Evolutionary conservation across 2,329 filamentous ascomycete species (phyloP).

Genomic region (Arthroderma sp.): DNA sequence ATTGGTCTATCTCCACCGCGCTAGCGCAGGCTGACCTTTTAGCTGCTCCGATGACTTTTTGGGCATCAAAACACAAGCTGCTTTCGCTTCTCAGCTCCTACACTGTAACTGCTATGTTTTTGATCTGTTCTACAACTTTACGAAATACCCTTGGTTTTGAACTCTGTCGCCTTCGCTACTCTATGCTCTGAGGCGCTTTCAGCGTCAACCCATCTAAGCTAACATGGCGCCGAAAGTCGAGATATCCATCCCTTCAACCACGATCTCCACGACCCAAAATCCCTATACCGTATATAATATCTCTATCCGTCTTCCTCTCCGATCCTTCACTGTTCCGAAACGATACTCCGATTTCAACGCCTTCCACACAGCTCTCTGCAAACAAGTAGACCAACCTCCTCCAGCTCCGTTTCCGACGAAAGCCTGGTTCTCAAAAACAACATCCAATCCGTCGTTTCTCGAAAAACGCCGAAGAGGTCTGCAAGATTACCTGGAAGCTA

Average conservation of each 20-base stretch:
- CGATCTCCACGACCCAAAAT: slow-evolving; percentile 30
- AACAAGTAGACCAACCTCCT: slow-evolving; percentile 38
- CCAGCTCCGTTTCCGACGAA: slow-evolving; percentile 45
- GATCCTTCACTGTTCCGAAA: slow-evolving; percentile 45
- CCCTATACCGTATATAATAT: slow-evolving; percentile 48
- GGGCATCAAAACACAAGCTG: no score
- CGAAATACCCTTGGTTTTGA: no score
- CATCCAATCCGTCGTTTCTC: slow-evolving; percentile 42
- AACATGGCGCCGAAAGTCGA: slow-evolving; percentile 23
- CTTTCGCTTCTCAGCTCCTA: no score
- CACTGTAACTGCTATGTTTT: no score
- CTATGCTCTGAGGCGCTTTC: no score
- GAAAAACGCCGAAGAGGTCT: slow-evolving; percentile 44
- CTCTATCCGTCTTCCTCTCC: slow-evolving; percentile 46
- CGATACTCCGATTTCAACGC: slow-evolving; percentile 51
- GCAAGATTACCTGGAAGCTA: slow-evolving; percentile 45
- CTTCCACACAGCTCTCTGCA: slow-evolving; percentile 40
- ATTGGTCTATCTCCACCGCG: no score
- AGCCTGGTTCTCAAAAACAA: slow-evolving; percentile 46
- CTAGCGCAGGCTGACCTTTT: no score
- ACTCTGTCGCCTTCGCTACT: no score
- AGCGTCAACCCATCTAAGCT: background rate
- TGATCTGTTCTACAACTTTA: no score
- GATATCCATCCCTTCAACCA: slow-evolving; percentile 32
- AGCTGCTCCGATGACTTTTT: no score